phyloP scores from a whole-genome alignment of 495 filamentous ascomycete species.

The Halenospora varia region DNA sequence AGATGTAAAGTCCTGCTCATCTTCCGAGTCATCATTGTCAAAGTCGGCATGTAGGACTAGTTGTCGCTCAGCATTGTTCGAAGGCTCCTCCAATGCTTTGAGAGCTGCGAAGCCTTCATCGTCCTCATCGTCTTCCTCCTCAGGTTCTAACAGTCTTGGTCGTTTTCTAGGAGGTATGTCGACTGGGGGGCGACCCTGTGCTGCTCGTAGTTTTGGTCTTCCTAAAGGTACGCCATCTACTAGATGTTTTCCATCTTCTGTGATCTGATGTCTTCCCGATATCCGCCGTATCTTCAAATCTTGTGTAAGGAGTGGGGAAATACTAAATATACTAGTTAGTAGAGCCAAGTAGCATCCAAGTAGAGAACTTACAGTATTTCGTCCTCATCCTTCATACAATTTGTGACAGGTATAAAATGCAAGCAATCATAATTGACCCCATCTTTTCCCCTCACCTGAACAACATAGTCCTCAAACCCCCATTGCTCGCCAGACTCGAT shows the following conservation, averaged over 20 bases:
- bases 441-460: conserved; percentile 58
- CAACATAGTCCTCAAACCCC: conserved; percentile 91
- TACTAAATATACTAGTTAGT: conserved; percentile 45
- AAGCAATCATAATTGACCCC: conserved; percentile 77
- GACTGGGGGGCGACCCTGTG: conserved; percentile 60
- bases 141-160: conserved; percentile 45
- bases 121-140: conserved; percentile 20
- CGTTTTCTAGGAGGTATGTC: conserved; percentile 76
- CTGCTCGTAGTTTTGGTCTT: conserved; percentile 57
- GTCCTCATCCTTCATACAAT: conserved; percentile 76
- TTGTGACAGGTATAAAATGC: conserved; percentile 73
- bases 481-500: conserved; percentile 74
- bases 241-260: conserved; percentile 72
- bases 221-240: conserved; percentile 91
- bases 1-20: conserved; percentile 27
- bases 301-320: conserved; percentile 71
- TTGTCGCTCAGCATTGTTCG: conserved; percentile 14
- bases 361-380: conserved; percentile 64
- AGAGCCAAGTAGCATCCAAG: conserved; percentile 2
- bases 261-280: conserved; percentile 81
- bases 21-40: conserved; percentile 30
- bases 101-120: background rate
- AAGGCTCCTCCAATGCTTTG: conserved; percentile 9
- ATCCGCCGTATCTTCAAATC: conserved; percentile 73
- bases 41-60: conserved; percentile 23